Conservation (phyloP, 2,329 filamentous ascomycete species). For the Penicillium frequentans region DNA sequence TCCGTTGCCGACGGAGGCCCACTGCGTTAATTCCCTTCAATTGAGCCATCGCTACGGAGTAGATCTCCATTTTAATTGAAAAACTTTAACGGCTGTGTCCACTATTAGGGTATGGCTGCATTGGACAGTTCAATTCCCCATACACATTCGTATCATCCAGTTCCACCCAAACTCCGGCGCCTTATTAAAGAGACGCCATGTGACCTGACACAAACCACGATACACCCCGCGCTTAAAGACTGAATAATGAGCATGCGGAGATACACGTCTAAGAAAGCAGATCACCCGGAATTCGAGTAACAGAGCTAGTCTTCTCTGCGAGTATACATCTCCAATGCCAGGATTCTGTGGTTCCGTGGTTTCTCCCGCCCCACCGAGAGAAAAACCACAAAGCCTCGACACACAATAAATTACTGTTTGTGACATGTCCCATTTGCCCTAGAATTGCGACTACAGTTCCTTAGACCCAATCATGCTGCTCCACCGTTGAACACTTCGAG, state of each 20-base stretch:
- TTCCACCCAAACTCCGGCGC: background rate
- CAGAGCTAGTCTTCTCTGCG: no score
- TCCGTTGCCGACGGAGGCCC: background rate
- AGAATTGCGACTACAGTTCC: background rate
- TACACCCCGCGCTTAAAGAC: background rate
- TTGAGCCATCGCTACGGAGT: no score
- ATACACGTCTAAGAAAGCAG: no score
- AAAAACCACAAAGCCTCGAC: background rate
- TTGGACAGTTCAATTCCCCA: background rate
- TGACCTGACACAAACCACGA: background rate
- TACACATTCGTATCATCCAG: background rate
- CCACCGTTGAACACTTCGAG: background rate
- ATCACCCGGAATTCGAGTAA: no score
- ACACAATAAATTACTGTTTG: background rate
- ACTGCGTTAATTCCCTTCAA: background rate
- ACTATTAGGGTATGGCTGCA: background rate
- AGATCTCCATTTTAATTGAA: background rate
- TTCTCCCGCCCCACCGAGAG: background rate
- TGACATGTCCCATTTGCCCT: background rate
- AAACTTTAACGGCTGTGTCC: background rate
- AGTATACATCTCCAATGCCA: background rate
- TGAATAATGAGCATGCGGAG: background rate
- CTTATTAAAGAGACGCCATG: background rate
- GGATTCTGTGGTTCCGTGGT: background rate
- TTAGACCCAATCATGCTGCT: background rate